These are phyloP conservation scores for Zizania palustris DNA, from an alignment of 202 grass and related monocot species.

Conservation along the genomic window DNA sequence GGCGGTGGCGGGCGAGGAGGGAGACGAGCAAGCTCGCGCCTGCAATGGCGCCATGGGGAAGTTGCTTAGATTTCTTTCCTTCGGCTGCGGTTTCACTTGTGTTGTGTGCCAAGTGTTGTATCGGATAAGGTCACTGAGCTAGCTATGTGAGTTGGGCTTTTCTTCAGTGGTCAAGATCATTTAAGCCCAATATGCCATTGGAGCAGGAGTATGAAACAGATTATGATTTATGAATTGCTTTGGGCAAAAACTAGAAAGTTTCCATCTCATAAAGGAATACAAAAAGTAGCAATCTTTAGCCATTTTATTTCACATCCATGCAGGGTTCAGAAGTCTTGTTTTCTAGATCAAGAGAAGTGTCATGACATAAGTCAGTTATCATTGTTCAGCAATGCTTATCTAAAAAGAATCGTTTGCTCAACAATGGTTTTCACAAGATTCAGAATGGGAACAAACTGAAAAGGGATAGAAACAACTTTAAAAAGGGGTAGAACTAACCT, in stretches of 20 bases:
- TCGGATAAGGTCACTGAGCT: no score
- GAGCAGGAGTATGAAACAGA: no score
- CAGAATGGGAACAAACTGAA: not conserved
- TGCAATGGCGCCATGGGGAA: conserved; percentile 40
- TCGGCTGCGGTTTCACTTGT: no score
- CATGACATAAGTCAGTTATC: not conserved
- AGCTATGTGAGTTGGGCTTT: not conserved
- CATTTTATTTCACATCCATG: not conserved
- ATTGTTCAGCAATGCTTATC: not conserved
- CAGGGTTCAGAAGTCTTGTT: not conserved
- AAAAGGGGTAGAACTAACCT: not conserved
- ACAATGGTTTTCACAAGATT: not conserved
- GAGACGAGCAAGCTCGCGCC: not conserved
- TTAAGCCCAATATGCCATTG: no score
- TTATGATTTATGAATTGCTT: no score
- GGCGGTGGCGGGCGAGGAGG: not conserved
- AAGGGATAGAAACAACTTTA: not conserved
- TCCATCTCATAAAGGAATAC: not conserved
- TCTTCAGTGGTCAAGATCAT: not conserved
- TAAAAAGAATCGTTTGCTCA: not conserved
- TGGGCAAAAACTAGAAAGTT: no score
- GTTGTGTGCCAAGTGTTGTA: no score
- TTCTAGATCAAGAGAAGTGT: not conserved
- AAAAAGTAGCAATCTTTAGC: not conserved
- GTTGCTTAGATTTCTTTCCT: not conserved